A percentile compares a stretch with the other conserved stretches of the same genome.
Conservation (phyloP, 2,329 filamentous ascomycete species). For the Bimuria novae-zelandiae region DNA sequence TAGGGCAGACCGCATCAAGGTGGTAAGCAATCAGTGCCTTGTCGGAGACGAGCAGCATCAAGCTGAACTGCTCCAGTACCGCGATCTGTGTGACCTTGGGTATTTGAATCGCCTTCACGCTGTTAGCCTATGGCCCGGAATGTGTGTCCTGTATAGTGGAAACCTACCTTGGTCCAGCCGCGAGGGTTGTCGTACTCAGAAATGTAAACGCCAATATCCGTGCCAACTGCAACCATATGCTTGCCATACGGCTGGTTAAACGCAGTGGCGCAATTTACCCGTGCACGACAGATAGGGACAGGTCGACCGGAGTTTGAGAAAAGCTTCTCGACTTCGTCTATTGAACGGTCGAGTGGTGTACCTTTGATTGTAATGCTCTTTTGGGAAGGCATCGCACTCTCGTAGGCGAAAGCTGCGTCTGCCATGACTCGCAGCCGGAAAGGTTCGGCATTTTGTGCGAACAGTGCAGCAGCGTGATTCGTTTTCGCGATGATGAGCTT, state of each 20-base stretch:
- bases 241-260: constrained; percentile 82
- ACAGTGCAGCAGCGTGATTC: constrained; percentile 83
- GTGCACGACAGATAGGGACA: constrained; percentile 77
- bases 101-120: constrained; percentile 71
- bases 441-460: constrained; percentile 92
- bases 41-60: constrained; percentile 90
- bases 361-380: constrained; percentile 81
- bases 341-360: constrained; percentile 88
- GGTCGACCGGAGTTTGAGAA: constrained; percentile 71
- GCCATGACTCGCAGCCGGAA: constrained; percentile 91
- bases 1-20: constrained; percentile 76
- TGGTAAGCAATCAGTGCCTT: constrained; percentile 92
- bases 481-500: constrained; percentile 97
- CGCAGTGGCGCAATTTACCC: constrained; percentile 90
- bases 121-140: constrained; percentile 30
- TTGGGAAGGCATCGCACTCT: constrained; percentile 57
- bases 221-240: constrained; percentile 90
- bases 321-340: constrained; percentile 81
- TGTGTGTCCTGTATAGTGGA: constrained; percentile 1
- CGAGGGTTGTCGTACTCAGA: constrained; percentile 87
- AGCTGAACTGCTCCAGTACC: constrained; percentile 91
- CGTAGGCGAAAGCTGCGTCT: constrained; percentile 87
- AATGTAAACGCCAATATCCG: constrained; percentile 90
- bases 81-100: constrained; percentile 86
- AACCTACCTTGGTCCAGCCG: constrained; percentile 82